Conservation (phyloP, 2,329 filamentous ascomycete genomes). For the Lecanicillium sp. region DNA sequence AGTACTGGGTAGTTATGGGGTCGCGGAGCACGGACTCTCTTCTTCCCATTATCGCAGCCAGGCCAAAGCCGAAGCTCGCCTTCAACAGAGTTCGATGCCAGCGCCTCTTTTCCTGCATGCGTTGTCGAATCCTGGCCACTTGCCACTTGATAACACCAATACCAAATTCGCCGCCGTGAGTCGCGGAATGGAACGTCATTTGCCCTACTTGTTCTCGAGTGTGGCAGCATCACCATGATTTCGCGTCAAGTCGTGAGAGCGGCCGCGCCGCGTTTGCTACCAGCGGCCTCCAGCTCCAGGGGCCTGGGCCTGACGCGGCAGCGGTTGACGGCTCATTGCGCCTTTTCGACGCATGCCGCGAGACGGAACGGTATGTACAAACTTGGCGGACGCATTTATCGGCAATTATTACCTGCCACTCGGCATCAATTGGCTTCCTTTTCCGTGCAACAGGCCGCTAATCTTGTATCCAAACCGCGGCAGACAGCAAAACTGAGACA, state of each 20-base stretch:
- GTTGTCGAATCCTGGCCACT: neutral
- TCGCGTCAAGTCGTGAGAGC: neutral
- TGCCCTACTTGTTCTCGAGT: neutral
- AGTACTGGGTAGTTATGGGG: no score
- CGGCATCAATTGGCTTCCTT: neutral
- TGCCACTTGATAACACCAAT: no score
- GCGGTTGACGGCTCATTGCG: no score
- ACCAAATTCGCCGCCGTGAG: no score
- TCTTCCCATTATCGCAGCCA: neutral
- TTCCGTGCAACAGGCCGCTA: neutral
- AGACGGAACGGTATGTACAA: conserved; percentile 23
- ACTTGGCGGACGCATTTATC: conserved; percentile 14
- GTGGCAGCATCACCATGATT: neutral
- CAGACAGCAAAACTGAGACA: conserved; percentile 5
- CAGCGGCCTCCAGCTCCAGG: neutral
- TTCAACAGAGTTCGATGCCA: neutral
- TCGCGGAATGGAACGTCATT: neutral
- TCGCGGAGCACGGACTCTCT: neutral
- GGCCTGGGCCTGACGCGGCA: neutral
- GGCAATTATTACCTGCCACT: neutral
- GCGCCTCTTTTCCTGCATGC: neutral
- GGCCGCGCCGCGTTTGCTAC: neutral
- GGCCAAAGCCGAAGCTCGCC: no score
- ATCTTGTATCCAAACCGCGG: neutral
- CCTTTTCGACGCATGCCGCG: conserved; percentile 25